Base-by-base conservation (phyloP, 805 yeast species). In the Wickerhamiella kazuoi region DNA sequence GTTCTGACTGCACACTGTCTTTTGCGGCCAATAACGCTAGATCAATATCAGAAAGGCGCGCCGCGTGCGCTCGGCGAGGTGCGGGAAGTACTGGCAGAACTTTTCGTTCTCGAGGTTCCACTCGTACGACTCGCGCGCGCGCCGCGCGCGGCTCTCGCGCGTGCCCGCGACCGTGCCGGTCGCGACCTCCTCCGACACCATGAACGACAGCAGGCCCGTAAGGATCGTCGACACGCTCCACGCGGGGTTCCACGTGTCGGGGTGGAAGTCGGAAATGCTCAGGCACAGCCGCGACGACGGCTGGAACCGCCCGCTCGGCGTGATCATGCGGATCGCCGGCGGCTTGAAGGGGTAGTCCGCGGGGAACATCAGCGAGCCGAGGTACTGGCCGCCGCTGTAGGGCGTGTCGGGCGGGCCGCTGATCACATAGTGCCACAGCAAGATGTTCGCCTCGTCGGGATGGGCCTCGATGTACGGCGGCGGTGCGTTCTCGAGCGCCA, bases 321-420 rank as follows among this genome's bases (percentile, higher is more conserved):
- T 86, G 35, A 75, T 63, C 80, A 86, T 83, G 41, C 80, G 67
- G 39, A 86, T 86, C 11, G 93, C 71, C 1, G 95, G 96, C 5
- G 96, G 96, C 49, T 80, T 75, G 62, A 78, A 84, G 0, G 96
- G 96, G 50, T 84, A 86, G 48, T 84, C 93, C 9, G 70, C 56
- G 0, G 94, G 94, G 59, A 86, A 86, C n/a, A 77, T 64, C 26
- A 86, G 64, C 16, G 82, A 69, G 3, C 55, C 55, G 30, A 49
- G 36, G 40, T 45, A 51, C 44, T 48, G 50, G 3, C 55, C 55
- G 21, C 43, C 43, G 32, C 20, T 37, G 56, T 79, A 87, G 3
- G 93, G 93, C 1, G 95, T 80, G 30, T 75, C 76, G 13, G 90
- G 84, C 3, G 96, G 95, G 1, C 97, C 97, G 0, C 83, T 76